phyloP scores from a whole-genome alignment of 140 eudicot species.

The Bidens hawaiensis region DNA sequence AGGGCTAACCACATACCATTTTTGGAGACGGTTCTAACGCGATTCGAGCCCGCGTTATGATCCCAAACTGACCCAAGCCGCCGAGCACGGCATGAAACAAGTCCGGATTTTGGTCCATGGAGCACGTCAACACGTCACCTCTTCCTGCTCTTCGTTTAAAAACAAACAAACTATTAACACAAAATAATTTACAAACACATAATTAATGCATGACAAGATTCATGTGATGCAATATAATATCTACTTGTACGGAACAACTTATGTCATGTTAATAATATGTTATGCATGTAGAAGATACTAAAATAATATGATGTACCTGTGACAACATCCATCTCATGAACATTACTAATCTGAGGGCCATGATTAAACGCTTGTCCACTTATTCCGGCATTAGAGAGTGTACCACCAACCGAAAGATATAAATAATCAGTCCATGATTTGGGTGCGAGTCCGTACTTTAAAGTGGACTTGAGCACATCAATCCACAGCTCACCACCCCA shows the following conservation, averaged over 20 bases:
- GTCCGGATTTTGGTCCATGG: constrained; percentile 53
- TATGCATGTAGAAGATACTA: constrained; percentile 13
- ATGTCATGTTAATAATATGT: background rate
- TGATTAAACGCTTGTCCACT: constrained; percentile 94
- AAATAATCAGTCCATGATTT: constrained; percentile 96
- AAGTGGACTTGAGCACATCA: constrained; percentile 71
- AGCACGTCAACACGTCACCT: constrained; percentile 76
- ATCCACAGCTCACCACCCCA: constrained; percentile 99
- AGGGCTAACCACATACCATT: constrained; percentile 38
- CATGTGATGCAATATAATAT: background rate
- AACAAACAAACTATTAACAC: background rate
- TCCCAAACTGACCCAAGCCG: constrained; percentile 93
- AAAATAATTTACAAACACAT: background rate
- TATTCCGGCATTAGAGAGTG: constrained; percentile 88
- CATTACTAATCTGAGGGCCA: constrained; percentile 94
- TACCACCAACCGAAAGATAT: constrained; percentile 96
- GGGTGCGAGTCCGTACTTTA: constrained; percentile 81
- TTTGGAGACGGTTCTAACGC: constrained; percentile 88
- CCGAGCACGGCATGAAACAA: constrained; percentile 82
- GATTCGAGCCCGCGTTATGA: constrained; percentile 83
- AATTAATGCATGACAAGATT: constrained; percentile 25
- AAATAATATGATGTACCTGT: constrained; percentile 48
- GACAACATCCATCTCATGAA: constrained; percentile 77
- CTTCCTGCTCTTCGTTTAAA: constrained; percentile 50
- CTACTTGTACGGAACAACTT: constrained; percentile 22